Conservation (phyloP, 768 basidiomycete genomes). For the Solioccasus polychromus region DNA sequence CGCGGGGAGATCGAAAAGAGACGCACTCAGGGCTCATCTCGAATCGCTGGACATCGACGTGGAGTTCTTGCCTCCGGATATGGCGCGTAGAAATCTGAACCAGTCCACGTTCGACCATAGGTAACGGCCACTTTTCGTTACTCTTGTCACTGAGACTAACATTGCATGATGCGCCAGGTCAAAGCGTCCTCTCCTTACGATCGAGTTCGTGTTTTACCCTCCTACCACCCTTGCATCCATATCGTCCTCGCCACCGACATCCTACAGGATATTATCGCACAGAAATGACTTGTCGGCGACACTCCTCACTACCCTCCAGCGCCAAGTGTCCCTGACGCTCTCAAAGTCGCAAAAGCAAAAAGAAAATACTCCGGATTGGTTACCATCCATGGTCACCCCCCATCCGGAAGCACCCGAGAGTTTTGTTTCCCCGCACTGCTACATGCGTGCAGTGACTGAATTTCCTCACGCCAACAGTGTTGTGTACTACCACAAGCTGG, state of each 20-base stretch:
- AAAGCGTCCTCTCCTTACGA: slow-evolving; percentile 63
- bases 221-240: slow-evolving; percentile 45
- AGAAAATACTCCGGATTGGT: slow-evolving; percentile 53
- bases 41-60: slow-evolving; percentile 67
- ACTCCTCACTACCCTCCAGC: slow-evolving; percentile 50
- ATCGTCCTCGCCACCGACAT: slow-evolving; percentile 33
- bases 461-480: slow-evolving; percentile 24
- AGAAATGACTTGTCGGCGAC: slow-evolving; percentile 49
- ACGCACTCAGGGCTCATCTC: slow-evolving; percentile 66
- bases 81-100: slow-evolving; percentile 75
- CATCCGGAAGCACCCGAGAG: slow-evolving; percentile 54
- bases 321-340: slow-evolving; percentile 32
- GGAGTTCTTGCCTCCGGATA: slow-evolving; percentile 75
- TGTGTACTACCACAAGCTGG: slow-evolving; percentile 54
- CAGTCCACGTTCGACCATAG: slow-evolving; percentile 82
- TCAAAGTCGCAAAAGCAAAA: slow-evolving; percentile 42
- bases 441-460: slow-evolving; percentile 48
- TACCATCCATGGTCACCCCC: slow-evolving; percentile 48
- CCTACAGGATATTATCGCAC: slow-evolving; percentile 61
- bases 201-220: slow-evolving; percentile 69
- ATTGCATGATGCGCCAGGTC: slow-evolving; percentile 42
- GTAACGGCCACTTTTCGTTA: slow-evolving; percentile 43
- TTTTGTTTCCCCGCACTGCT: slow-evolving; percentile 57
- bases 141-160: slow-evolving; percentile 13
- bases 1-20: slow-evolving; percentile 51